phyloP scores from a whole-genome alignment of 306 rosid genomes.

The Castanea sativa region DNA sequence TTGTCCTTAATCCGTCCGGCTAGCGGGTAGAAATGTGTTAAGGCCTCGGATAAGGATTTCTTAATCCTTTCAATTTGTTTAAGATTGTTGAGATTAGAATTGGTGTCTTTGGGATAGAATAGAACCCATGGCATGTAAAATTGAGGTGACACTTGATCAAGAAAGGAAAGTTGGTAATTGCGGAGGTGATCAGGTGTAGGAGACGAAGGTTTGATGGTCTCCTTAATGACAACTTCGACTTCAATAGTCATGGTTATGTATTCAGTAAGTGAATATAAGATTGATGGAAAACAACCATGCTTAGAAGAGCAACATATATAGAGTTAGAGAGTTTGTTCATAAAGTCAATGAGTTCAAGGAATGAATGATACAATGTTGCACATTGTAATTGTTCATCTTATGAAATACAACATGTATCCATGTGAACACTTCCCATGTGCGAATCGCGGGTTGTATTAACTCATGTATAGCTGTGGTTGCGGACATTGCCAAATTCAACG shows the following conservation, averaged over 20 bases:
- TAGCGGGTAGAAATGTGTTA: constrained; percentile 22
- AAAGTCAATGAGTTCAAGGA: no score
- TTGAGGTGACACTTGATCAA: constrained; percentile 41
- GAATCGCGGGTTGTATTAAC: no score
- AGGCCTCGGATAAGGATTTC: constrained; percentile 22
- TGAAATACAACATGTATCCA: no score
- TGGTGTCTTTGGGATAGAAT: constrained; percentile 2
- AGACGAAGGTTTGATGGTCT: constrained; percentile 37
- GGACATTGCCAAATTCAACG: no score
- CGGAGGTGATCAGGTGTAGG: constrained; percentile 30
- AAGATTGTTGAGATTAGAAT: not conserved
- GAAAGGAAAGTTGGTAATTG: constrained; percentile 32
- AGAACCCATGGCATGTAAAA: constrained; percentile 32
- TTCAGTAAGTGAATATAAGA: no score
- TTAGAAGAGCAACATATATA: no score
- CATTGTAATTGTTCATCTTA: no score
- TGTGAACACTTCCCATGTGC: no score
- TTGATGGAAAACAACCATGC: no score
- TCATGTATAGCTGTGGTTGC: no score
- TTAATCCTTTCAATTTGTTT: not conserved
- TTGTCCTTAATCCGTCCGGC: constrained; percentile 20
- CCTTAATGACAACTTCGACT: constrained; percentile 19
- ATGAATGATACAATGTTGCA: no score
- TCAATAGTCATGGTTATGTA: constrained; percentile 2
- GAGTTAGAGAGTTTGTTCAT: no score